Conservation (phyloP, 176 grass and related monocot species). For the Avena sativa region DNA sequence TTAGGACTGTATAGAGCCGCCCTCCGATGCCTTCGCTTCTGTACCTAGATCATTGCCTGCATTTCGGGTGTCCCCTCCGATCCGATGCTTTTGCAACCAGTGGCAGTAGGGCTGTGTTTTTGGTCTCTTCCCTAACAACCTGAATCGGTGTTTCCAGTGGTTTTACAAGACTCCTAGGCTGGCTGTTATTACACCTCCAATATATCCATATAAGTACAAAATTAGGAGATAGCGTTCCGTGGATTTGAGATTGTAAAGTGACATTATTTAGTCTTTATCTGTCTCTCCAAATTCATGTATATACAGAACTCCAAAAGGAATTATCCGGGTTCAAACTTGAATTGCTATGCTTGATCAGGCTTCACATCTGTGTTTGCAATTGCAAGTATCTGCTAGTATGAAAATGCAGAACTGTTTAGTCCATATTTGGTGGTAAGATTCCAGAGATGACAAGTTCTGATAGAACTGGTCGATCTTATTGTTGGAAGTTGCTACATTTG, state of each 20-base stretch:
- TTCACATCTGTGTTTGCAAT: neutral
- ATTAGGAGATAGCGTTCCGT: slow-evolving; percentile 45
- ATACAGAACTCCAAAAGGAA: slow-evolving; percentile 50
- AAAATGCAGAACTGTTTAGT: neutral
- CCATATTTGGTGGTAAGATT: neutral
- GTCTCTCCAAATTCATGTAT: slow-evolving; percentile 53
- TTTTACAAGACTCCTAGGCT: slow-evolving; percentile 52
- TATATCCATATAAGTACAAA: slow-evolving; percentile 59
- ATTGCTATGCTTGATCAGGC: slow-evolving; percentile 6
- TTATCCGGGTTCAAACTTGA: slow-evolving; percentile 8
- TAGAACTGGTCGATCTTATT: neutral
- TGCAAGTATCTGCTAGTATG: neutral
- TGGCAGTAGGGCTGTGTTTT: slow-evolving; percentile 65
- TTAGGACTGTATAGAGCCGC: slow-evolving; percentile 63
- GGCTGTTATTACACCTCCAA: slow-evolving; percentile 50
- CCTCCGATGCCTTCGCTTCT: slow-evolving; percentile 37
- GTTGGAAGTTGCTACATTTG: neutral
- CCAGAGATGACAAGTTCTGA: neutral
- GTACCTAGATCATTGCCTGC: slow-evolving; percentile 52
- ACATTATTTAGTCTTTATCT: slow-evolving; percentile 41
- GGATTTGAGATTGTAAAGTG: slow-evolving; percentile 63
- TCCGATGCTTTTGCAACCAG: slow-evolving; percentile 51
- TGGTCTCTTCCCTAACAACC: slow-evolving; percentile 50
- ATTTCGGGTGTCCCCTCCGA: slow-evolving; percentile 47
- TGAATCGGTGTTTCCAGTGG: slow-evolving; percentile 49